These are phyloP conservation scores for Hypoxylon cercidicola DNA, from an alignment of 495 filamentous ascomycete genomes.

Conservation along the genomic window DNA sequence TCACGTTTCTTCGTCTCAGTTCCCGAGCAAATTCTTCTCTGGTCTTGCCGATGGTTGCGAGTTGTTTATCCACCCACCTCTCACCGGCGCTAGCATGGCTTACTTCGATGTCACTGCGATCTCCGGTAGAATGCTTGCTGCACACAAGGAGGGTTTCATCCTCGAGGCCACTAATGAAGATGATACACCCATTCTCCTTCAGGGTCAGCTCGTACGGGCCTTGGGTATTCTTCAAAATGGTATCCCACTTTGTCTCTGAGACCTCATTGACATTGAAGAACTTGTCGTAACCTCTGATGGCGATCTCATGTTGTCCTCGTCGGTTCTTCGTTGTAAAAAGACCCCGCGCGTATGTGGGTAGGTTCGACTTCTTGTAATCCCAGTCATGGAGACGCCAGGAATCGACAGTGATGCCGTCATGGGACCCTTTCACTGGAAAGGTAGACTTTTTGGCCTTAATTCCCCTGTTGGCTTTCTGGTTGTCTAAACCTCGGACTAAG, in stretches of 20 bases:
- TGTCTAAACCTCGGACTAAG: conserved; percentile 68
- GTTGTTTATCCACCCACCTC: conserved; percentile 82
- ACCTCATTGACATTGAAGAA: conserved; percentile 96
- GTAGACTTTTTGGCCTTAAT: conserved; percentile 79
- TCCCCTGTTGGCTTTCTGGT: conserved; percentile 52
- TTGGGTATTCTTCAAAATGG: conserved; percentile 78
- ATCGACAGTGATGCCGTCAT: conserved; percentile 71
- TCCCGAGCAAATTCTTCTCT: conserved; percentile 77
- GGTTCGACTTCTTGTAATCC: conserved; percentile 87
- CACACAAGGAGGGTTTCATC: conserved; percentile 90
- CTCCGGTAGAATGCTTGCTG: conserved; percentile 96
- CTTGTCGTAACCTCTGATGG: conserved; percentile 92
- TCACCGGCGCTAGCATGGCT: conserved; percentile 92
- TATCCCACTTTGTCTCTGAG: conserved; percentile 78
- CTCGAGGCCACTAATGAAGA: conserved; percentile 92
- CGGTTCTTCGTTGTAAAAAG: conserved; percentile 81
- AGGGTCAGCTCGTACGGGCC: conserved; percentile 95
- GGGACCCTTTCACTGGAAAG: conserved; percentile 70
- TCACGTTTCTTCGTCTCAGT: conserved; percentile 82
- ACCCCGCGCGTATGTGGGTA: conserved; percentile 92
- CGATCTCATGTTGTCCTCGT: conserved; percentile 77
- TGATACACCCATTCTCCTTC: conserved; percentile 99
- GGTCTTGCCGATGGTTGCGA: conserved; percentile 77
- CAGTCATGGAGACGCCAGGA: conserved; percentile 94
- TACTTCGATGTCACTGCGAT: conserved; percentile 68